Percentiles rank a stretch among this genome's conserved stretches.
These are phyloP conservation scores for Phytophthora tentaculata DNA, from an alignment of 352 stramenopile genomes.

Conservation along the genomic window DNA sequence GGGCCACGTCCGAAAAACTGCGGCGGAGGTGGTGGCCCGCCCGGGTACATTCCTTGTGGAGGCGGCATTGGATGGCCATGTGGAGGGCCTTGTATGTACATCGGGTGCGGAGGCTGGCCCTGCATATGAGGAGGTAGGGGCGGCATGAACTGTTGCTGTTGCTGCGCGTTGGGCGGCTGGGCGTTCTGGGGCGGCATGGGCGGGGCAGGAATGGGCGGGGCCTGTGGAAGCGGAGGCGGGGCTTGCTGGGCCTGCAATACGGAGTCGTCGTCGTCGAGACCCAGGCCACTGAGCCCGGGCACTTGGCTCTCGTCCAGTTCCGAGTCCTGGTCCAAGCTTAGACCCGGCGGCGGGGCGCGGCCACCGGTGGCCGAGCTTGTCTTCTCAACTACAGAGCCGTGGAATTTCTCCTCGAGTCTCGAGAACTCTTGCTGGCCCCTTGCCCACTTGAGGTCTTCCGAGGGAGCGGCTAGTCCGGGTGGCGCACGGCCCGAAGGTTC, in stretches of 20 bases:
- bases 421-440: constrained; percentile 80
- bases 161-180: constrained; percentile 15
- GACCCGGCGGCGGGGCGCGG: constrained; percentile 18
- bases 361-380: constrained; percentile 1
- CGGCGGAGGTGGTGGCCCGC: constrained; percentile 28
- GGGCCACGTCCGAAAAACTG: constrained; percentile 32
- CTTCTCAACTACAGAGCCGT: constrained; percentile 18
- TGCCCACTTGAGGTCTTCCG: constrained; percentile 83
- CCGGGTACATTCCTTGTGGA: constrained; percentile 46
- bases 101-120: constrained; percentile 32
- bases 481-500: constrained; percentile 35
- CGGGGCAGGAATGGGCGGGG: constrained; percentile 27
- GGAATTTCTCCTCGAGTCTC: constrained; percentile 59
- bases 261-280: constrained; percentile 76
- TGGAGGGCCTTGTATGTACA: constrained; percentile 48
- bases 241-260: constrained; percentile 12
- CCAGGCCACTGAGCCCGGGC: constrained; percentile 62
- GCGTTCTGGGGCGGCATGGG: constrained; percentile 33
- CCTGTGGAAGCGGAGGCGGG: constrained; percentile 37
- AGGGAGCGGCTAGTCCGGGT: constrained; percentile 55
- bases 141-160: constrained; percentile 27
- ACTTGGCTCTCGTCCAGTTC: constrained; percentile 78
- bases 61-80: constrained; percentile 26
- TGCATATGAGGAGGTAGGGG: constrained; percentile 41
- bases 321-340: constrained; percentile 45